These are phyloP conservation scores for Schizophyllum commune DNA, from an alignment of 1,284 basidiomycete species.

Conservation along the genomic window DNA sequence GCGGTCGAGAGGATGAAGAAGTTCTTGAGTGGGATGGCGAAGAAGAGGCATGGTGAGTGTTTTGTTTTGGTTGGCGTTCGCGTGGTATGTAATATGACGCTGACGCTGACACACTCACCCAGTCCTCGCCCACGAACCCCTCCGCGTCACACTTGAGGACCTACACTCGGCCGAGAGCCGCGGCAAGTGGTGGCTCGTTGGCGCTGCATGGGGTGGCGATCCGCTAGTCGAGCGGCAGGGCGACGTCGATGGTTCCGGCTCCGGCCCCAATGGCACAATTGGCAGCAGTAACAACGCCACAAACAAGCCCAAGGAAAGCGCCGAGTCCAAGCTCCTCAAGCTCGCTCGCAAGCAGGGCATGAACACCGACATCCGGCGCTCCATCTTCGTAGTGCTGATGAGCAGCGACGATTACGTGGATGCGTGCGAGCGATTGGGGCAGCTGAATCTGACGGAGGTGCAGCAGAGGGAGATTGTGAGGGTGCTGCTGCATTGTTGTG, in stretches of 20 bases:
- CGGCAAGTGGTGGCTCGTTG: slow-evolving; percentile 99
- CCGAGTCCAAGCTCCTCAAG: slow-evolving; percentile 55
- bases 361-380: slow-evolving; percentile 93
- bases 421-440: slow-evolving; percentile 80
- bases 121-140: slow-evolving; percentile 79
- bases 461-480: slow-evolving; percentile 94
- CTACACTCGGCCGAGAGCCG: slow-evolving; percentile 77
- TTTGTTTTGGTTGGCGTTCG: not conserved
- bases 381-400: slow-evolving; percentile 91
- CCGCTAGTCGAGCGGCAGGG: slow-evolving; percentile 68
- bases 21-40: slow-evolving; percentile 67
- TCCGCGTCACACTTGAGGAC: slow-evolving; percentile 81
- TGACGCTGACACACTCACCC: not conserved
- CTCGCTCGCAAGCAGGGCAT: slow-evolving; percentile 93
- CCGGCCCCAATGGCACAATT: slow-evolving; percentile 1
- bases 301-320: slow-evolving; percentile 21
- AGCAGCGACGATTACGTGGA: slow-evolving; percentile 92
- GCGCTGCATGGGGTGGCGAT: slow-evolving; percentile 93
- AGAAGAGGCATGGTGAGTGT: slow-evolving; percentile 63
- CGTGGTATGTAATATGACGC: not conserved
- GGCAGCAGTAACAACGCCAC: slow-evolving; percentile 2
- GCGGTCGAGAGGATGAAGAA: slow-evolving; percentile 81
- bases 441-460: slow-evolving; percentile 79
- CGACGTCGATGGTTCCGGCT: slow-evolving; percentile 18
- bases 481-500: slow-evolving; percentile 89